A percentile compares a stretch with the other conserved stretches of the same genome.
These are phyloP conservation scores for Heliamphora exappendiculata DNA, from an alignment of 148 eudicot genomes.

Conservation along the genomic window DNA sequence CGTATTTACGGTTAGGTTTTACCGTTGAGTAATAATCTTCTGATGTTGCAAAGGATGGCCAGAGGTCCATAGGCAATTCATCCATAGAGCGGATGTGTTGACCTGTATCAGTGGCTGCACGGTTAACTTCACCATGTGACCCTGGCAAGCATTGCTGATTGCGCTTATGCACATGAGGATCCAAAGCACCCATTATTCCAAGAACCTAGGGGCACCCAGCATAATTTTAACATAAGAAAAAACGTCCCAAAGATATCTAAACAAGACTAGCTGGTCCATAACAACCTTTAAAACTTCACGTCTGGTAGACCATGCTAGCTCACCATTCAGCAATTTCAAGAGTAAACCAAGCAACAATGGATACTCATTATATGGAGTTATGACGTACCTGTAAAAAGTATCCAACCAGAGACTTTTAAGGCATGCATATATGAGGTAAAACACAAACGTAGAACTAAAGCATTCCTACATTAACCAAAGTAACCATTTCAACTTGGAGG, in stretches of 20 bases:
- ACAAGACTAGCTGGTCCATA: not conserved
- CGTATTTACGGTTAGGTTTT: slow-evolving; percentile 12
- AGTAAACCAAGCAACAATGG: slow-evolving; percentile 80
- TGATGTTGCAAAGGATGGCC: slow-evolving; percentile 95
- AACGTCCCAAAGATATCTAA: not conserved
- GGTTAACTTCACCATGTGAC: slow-evolving; percentile 67
- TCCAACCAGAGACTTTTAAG: slow-evolving; percentile 10
- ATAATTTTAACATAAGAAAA: slow-evolving; percentile 1
- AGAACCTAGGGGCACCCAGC: slow-evolving; percentile 52
- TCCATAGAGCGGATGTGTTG: slow-evolving; percentile 79
- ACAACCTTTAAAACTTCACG: slow-evolving; percentile 89
- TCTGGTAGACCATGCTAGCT: slow-evolving; percentile 94
- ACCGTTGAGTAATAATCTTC: slow-evolving; percentile 98
- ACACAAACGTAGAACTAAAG: not conserved
- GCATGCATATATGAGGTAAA: not conserved
- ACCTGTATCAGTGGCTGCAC: slow-evolving; percentile 65
- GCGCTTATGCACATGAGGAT: slow-evolving; percentile 89
- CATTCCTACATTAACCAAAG: not conserved
- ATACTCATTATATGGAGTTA: slow-evolving; percentile 83
- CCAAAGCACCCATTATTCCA: slow-evolving; percentile 98
- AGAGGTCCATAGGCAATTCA: slow-evolving; percentile 85
- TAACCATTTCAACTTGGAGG: not conserved
- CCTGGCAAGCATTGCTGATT: slow-evolving; percentile 82
- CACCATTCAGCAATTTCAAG: slow-evolving; percentile 85
- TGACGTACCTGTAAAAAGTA: slow-evolving; percentile 64